Conservation (phyloP, 2,329 filamentous ascomycete species). For the Xylaria sp. region DNA sequence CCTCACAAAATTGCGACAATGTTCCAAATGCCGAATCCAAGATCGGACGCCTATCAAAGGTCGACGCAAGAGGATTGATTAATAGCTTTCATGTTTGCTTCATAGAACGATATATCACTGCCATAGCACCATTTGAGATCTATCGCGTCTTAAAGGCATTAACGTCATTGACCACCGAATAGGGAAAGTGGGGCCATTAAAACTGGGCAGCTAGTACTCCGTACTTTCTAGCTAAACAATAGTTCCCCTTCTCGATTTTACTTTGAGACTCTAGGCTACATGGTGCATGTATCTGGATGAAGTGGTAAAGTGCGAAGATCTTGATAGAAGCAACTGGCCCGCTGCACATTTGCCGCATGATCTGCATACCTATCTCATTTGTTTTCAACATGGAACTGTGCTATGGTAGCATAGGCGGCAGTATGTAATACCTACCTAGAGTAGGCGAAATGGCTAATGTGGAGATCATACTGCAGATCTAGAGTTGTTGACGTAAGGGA, state of each 20-base stretch:
- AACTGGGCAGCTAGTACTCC: too few relatives aligned
- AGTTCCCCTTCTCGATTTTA: not conserved
- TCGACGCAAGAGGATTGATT: too few relatives aligned
- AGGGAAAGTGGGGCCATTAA: constrained; percentile 11
- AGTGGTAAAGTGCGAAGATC: too few relatives aligned
- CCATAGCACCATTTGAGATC: too few relatives aligned
- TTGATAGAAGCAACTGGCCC: not conserved
- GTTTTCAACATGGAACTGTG: too few relatives aligned
- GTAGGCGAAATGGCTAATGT: not conserved
- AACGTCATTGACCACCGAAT: constrained; percentile 20
- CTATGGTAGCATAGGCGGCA: too few relatives aligned
- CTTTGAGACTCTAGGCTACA: not conserved
- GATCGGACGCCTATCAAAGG: not conserved
- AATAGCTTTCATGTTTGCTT: too few relatives aligned
- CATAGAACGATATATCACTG: too few relatives aligned
- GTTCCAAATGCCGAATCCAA: not conserved
- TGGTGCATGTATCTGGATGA: not conserved
- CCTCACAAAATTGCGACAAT: not conserved
- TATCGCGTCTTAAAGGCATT: not conserved
- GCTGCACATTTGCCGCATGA: not conserved
- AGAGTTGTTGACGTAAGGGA: not conserved
- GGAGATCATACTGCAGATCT: not conserved
- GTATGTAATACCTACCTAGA: too few relatives aligned
- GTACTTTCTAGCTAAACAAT: not conserved
- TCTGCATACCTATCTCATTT: too few relatives aligned